Evolutionary conservation across 257 asterid species (phyloP).

Genomic region (Phtheirospermum japonicum): DNA sequence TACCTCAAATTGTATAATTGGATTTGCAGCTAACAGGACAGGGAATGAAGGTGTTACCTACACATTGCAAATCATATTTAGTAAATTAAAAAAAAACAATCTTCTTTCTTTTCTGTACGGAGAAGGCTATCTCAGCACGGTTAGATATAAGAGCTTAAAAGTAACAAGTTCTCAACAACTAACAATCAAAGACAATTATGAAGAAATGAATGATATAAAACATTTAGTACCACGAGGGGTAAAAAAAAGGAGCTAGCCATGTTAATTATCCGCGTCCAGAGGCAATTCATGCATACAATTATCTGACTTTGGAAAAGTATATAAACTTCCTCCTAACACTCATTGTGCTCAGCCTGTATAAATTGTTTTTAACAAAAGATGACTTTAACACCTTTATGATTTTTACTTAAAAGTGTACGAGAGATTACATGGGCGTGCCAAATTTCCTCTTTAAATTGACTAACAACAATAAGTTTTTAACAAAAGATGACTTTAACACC

Average conservation of each 20-base stretch:
- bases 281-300: not conserved
- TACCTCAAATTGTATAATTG: conserved; percentile 88
- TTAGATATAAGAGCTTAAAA: not conserved
- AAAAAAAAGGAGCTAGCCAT: not conserved
- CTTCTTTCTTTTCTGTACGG: not conserved
- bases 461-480: not conserved
- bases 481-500: not conserved
- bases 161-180: not conserved
- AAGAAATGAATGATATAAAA: not conserved
- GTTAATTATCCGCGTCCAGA: not conserved
- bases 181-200: not conserved
- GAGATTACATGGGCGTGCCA: not conserved
- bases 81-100: conserved; percentile 3
- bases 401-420: not conserved
- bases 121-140: not conserved
- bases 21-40: conserved; percentile 64
- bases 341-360: not conserved
- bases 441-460: not conserved
- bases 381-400: not conserved
- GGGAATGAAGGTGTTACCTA: conserved; percentile 94
- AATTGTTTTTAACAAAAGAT: not conserved
- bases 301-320: not conserved
- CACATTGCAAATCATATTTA: conserved; percentile 35
- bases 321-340: not conserved
- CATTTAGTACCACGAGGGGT: not conserved